Evolutionary conservation across 1,284 basidiomycete species (phyloP), one percentile per base, ranked within the genome.

Genomic region (Volvariella surrecta): DNA sequence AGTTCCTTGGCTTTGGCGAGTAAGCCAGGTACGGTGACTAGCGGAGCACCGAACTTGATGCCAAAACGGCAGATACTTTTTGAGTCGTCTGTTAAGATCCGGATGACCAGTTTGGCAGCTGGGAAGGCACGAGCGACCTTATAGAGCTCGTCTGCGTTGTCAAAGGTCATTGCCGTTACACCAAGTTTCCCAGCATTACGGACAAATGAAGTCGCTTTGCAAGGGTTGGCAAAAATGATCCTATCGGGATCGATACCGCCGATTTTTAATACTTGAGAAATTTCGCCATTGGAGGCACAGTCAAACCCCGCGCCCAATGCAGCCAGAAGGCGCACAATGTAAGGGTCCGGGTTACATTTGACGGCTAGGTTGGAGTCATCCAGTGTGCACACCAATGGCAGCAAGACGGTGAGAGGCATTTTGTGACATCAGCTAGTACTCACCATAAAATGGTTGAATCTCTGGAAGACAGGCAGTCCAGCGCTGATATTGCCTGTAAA

Each of bases 151-250:
- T 99, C 96, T 41, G 78, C 77, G 64, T 99, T 99, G 70, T 99
- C 96, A 58, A 99, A 99, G 0, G 95, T 98, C 89, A 97, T 97
- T 67, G 81, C 82, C 55, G 89, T 77, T 39, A 99, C 92, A 18
- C 86, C 84, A 20, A 73, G 64, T 51, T 75, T 77, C 30, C 81
- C 80, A 10, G 96, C 89, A 52, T 82, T 80, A 45, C 92, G 88
- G 52, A 99, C 79, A 66, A 96, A 97, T 6, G 91, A 95, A 6
- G 80, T 74, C 1, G 95, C 91, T 69, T 99, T 99, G 83, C 95
- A 99, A 0, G 96, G 96, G 67, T 99, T 99, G 53, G 96, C 96
- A 59, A 94, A 99, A 58, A 99, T 92, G 71, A 99, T 89, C 47
- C 88, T 78, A 15, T 73, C 71, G 1, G 92, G 82, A 45, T 74